Conservation (phyloP, 805 yeast genomes). For the Candida easanensis region DNA sequence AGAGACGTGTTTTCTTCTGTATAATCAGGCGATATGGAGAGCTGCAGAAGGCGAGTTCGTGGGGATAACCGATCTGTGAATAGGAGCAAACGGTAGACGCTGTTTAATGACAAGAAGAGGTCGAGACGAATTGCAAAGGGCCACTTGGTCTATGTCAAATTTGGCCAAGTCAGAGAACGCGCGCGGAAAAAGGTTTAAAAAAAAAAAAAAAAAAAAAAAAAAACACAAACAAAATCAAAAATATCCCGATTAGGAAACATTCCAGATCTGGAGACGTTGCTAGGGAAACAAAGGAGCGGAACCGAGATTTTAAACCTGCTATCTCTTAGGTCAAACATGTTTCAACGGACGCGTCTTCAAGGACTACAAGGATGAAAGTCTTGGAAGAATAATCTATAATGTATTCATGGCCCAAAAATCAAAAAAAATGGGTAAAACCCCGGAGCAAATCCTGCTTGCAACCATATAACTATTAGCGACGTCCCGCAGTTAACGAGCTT, state of each 20-base stretch:
- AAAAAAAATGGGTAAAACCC: slow-evolving; percentile 13
- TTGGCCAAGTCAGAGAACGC: neutral
- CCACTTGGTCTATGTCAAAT: neutral
- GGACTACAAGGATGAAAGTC: neutral
- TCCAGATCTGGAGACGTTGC: neutral
- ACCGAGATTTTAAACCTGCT: neutral
- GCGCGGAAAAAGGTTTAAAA: neutral
- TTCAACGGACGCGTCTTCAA: too few relatives aligned
- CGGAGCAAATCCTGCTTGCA: neutral
- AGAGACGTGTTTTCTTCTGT: too few relatives aligned
- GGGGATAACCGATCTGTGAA: too few relatives aligned
- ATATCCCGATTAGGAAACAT: neutral
- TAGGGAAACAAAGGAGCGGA: neutral
- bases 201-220: slow-evolving; percentile 1
- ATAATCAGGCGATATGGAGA: neutral
- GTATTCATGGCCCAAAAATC: slow-evolving; percentile 6
- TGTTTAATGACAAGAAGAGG: neutral
- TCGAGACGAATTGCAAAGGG: neutral
- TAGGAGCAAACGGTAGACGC: neutral
- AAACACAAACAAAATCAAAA: too few relatives aligned
- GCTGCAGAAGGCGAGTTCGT: too few relatives aligned
- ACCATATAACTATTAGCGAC: neutral
- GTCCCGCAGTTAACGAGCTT: neutral
- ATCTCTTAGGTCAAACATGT: too few relatives aligned
- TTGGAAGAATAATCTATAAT: neutral